These are phyloP conservation scores for Fusarium poae DNA, from an alignment of 2,329 filamentous ascomycete species.

Conservation along the genomic window DNA sequence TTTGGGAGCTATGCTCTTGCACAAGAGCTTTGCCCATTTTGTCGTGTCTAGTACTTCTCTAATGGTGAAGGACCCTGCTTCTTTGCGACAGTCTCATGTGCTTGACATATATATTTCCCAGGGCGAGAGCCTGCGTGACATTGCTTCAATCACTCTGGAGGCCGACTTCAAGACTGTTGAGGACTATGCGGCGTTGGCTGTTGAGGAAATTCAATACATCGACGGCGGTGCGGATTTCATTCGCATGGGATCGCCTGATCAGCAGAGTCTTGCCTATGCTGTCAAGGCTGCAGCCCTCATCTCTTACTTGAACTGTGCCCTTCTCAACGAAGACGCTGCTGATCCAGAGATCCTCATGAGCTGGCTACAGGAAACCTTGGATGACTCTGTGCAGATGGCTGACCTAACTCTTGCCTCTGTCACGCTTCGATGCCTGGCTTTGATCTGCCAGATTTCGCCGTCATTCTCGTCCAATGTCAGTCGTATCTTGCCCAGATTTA, in stretches of 20 bases:
- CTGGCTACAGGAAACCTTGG: conserved; percentile 87
- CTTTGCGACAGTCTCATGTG: conserved; percentile 72
- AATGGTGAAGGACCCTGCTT: conserved; percentile 73
- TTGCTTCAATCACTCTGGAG: conserved; percentile 55
- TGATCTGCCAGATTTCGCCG: conserved; percentile 82
- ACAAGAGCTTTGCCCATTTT: conserved; percentile 88
- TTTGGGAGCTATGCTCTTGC: conserved; percentile 89
- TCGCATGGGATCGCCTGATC: conserved; percentile 81
- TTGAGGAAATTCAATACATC: conserved; percentile 86
- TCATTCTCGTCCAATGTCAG: conserved; percentile 80
- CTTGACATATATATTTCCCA: conserved; percentile 79
- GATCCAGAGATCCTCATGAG: conserved; percentile 82
- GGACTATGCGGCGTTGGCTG: conserved; percentile 77
- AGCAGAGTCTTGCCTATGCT: conserved; percentile 86
- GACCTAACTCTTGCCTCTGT: conserved; percentile 81
- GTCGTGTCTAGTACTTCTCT: conserved; percentile 83
- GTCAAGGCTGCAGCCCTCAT: conserved; percentile 87
- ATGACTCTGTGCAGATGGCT: conserved; percentile 84
- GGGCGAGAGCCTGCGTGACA: conserved; percentile 59
- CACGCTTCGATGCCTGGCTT: conserved; percentile 83
- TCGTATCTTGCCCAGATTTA: conserved; percentile 84
- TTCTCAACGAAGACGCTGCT: conserved; percentile 84
- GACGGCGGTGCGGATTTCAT: conserved; percentile 93
- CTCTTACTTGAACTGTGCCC: conserved; percentile 85
- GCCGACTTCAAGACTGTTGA: conserved; percentile 70